These are phyloP conservation scores for Neocatenulostroma microsporum DNA, from an alignment of 2,329 filamentous ascomycete genomes.

Conservation along the genomic window DNA sequence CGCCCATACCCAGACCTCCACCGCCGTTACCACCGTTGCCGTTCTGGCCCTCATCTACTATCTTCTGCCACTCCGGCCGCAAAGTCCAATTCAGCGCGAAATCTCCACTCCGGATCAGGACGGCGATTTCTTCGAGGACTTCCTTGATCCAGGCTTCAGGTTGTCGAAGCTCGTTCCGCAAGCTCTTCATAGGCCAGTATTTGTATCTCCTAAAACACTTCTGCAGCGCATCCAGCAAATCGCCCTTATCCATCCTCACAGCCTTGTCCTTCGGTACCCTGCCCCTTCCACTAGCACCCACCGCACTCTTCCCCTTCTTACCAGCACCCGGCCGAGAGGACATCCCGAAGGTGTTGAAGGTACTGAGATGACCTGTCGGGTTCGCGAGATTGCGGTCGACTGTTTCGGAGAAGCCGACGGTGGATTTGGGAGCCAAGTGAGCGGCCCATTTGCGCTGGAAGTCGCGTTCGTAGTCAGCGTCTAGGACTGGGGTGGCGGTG, in stretches of 20 bases:
- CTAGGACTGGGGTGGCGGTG: constrained; percentile 59
- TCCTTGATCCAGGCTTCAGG: constrained; percentile 90
- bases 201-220: constrained; percentile 74
- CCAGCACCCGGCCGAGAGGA: constrained; percentile 20
- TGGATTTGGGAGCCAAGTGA: constrained; percentile 38
- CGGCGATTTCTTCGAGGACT: constrained; percentile 72
- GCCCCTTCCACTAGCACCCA: constrained; percentile 25
- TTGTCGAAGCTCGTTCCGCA: constrained; percentile 70
- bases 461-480: constrained; percentile 58
- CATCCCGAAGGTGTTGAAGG: constrained; percentile 29
- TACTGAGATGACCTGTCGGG: constrained; percentile 27
- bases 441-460: constrained; percentile 21
- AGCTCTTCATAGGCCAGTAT: constrained; percentile 88
- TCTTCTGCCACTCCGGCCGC: constrained; percentile 48
- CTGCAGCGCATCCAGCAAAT: constrained; percentile 73
- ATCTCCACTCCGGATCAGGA: constrained; percentile 70
- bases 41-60: constrained; percentile 8
- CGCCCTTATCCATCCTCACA: constrained; percentile 79
- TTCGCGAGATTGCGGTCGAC: constrained; percentile 26
- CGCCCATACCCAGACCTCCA: constrained; percentile 53
- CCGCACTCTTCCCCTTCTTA: constrained; percentile 34
- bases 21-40: constrained; percentile 35
- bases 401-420: constrained; percentile 40
- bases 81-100: constrained; percentile 84
- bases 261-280: constrained; percentile 87